Evolutionary conservation across 2,329 filamentous ascomycete genomes (phyloP), one percentile per base, ranked within the genome.

Genomic region (Calonectria hongkongensis): DNA sequence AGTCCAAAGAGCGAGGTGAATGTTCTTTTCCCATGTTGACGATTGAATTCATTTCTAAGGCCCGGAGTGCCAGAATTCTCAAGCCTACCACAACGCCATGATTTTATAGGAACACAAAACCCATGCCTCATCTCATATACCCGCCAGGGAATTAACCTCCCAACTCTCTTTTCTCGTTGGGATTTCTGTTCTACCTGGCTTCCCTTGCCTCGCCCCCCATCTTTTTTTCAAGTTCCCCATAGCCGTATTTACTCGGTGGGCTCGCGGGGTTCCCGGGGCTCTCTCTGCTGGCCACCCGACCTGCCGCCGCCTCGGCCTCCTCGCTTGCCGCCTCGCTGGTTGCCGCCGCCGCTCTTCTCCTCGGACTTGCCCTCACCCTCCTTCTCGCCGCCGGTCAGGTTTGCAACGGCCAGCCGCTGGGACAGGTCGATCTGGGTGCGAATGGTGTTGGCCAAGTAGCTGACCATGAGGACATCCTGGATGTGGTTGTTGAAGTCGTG

Each of bases 401-500:
- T 90, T 76, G 94, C 92, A n/a, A 92, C 97, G 67, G 96, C 96
- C 82, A 99, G 89, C 76, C 96, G 92, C 90, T 98, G 98, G 77
- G 96, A 98, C 72, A 99, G 92, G 83, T 98, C 97, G 88, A 99
- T 98, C 89, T 99, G 97, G 79, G 96, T 98, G 85, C 96, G 95
- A 87, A 98, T 98, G 78, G 95, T 98, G 90, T 98, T 99, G 84
- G 97, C 95, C 77, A 99, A 91, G 89, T 99, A 99, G 79, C 95
- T 98, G 81, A 99, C 96, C 85, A 98, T 96, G 78, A 99, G 92
- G 74, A 99, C 96, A 85, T 99, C 97, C 88, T 99, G 97, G 86
- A 99, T 95, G 88, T 99, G 97, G 89, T 98, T 98, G 92, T 99
- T 99, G 92, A 99, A 99, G 89, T 98, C 96, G 83, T 94, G 91